Evolutionary conservation across 2,329 filamentous ascomycete species (phyloP).

Genomic region (Cladosporium sp.): DNA sequence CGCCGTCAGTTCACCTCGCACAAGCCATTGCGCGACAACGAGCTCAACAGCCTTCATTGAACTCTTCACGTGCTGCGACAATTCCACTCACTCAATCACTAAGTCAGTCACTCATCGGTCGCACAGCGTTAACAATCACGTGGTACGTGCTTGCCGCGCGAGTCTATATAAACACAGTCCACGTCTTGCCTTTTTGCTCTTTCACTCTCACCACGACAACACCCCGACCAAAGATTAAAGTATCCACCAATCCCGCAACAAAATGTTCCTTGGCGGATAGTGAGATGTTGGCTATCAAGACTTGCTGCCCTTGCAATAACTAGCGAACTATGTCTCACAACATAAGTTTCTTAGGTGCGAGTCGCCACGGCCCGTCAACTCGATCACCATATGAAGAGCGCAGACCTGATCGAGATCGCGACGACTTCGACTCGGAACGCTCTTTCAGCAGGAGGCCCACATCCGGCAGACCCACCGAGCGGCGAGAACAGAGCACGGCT

Average conservation of each 20-base stretch:
- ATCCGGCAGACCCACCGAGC: neutral
- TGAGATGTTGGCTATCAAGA: neutral
- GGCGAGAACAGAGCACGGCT: neutral
- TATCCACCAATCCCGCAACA: neutral
- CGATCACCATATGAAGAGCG: neutral
- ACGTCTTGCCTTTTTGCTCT: neutral
- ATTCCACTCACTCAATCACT: neutral
- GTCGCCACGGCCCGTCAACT: neutral
- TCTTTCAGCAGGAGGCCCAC: neutral
- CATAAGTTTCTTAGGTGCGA: neutral
- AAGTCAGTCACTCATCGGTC: neutral
- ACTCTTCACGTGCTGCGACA: neutral
- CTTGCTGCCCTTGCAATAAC: neutral
- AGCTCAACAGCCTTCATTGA: neutral
- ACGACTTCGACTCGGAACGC: neutral
- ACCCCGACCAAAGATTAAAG: neutral
- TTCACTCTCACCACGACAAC: neutral
- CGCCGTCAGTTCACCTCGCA: neutral
- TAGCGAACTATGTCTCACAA: conserved; percentile 2
- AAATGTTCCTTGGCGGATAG: neutral
- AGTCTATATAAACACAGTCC: neutral
- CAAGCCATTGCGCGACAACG: neutral
- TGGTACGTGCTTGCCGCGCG: neutral
- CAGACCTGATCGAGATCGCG: neutral
- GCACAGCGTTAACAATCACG: neutral